phyloP scores from a whole-genome alignment of 148 eudicot species.

The Arctostaphylos glauca region DNA sequence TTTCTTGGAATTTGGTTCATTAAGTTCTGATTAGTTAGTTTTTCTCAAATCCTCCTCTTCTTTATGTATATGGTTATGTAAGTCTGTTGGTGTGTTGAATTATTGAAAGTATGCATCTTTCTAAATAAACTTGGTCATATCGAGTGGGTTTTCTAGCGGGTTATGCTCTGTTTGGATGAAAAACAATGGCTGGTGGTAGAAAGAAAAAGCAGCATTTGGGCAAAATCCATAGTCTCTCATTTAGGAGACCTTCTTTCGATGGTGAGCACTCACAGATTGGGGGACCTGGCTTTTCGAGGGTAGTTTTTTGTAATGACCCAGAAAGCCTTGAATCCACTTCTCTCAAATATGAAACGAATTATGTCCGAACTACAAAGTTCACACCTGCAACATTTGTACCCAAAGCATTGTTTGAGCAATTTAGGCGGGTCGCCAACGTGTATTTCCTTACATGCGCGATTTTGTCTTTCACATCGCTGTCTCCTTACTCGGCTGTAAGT shows the following conservation, averaged over 20 bases:
- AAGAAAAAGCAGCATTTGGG: slow-evolving; percentile 36
- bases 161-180: neutral
- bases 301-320: slow-evolving; percentile 58
- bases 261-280: slow-evolving; percentile 41
- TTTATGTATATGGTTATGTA: neutral
- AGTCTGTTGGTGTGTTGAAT: neutral
- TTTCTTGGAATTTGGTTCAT: neutral
- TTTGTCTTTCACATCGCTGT: slow-evolving; percentile 52
- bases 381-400: slow-evolving; percentile 54
- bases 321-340: slow-evolving; percentile 35
- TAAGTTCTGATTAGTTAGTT: neutral
- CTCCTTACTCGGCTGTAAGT: slow-evolving; percentile 60
- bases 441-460: slow-evolving; percentile 61
- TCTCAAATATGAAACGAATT: slow-evolving; percentile 39
- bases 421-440: slow-evolving; percentile 69
- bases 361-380: slow-evolving; percentile 60
- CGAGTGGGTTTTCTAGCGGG: neutral
- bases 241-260: slow-evolving; percentile 21
- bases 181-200: slow-evolving; percentile 26
- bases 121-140: slow-evolving; percentile 1
- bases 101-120: neutral
- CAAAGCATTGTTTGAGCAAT: slow-evolving; percentile 76
- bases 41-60: neutral
- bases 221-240: slow-evolving; percentile 25
- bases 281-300: slow-evolving; percentile 52